Evolutionary conservation across 371 early-diverging fungal genomes (phyloP), one percentile per base, ranked within the genome.

Genomic region (Coemansia sp.): DNA sequence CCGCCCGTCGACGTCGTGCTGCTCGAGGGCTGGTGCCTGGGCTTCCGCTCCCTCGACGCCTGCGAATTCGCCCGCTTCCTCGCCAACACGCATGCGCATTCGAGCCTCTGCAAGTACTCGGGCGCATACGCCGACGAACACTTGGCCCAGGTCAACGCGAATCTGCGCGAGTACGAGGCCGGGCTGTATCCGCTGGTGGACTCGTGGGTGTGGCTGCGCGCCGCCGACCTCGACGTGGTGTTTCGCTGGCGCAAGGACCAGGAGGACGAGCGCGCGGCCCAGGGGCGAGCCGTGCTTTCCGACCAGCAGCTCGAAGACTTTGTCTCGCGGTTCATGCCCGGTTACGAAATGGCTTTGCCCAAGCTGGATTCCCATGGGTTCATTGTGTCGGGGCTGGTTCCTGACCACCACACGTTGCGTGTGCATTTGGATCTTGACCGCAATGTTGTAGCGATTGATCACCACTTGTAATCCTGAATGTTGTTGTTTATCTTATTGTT

Each of bases 11-110:
- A 94, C 63, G 83, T 96, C 30, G 81, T 97, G 5, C 62, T 97
- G 33, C 88, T 96, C 64, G 98, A 97, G 77, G 98, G 98, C 0
- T 97, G 98, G 95, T 90, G 86, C 62, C 70, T 94, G 14, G 98
- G 97, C 0, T 97, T 94, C 71, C 87, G 85, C 33, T 75, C 88
- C 2, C 74, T 91, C 16, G 65, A 70, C 12, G 57, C 71, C 0
- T 43, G 63, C 4, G 66, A 69, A 26, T 64, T 86, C n/a, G 61
- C 59, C 3, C 56, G 65, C 1, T 72, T 57, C 36, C 39, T 70
- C 26, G 38, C 5, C 5, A 20, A 45, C 0, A 60, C 60, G 31
- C 64, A 52, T 3, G 45, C 31, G 4, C 34, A 16, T 16, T 47
- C 33, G 4, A 30, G 45, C 6, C 43, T 66, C 33, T 68, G 47